Evolutionary conservation across 176 grass and related monocot species (phyloP).

Genomic region (Paspalum vaginatum): DNA sequence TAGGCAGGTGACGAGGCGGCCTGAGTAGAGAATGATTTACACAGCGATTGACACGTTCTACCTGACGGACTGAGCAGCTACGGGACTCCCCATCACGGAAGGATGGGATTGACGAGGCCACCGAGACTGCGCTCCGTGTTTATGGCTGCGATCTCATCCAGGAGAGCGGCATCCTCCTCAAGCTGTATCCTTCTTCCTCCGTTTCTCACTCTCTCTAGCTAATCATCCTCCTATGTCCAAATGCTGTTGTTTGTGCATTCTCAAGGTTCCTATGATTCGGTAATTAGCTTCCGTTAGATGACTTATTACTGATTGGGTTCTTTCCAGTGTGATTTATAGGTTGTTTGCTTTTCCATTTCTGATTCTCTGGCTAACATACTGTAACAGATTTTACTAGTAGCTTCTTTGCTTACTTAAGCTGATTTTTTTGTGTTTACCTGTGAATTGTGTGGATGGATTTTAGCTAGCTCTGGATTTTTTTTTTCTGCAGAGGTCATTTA

Average conservation of each 20-base stretch:
- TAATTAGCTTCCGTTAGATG: not conserved
- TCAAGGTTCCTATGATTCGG: slow-evolving; percentile 1
- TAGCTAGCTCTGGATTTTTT: not conserved
- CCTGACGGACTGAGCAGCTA: slow-evolving; percentile 72
- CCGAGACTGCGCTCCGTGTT: slow-evolving; percentile 61
- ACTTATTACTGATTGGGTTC: not conserved
- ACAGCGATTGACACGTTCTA: slow-evolving; percentile 88
- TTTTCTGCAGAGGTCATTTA: not conserved
- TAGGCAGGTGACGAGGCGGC: not conserved
- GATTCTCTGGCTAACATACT: not conserved
- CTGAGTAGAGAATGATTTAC: slow-evolving; percentile 67
- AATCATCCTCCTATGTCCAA: not conserved
- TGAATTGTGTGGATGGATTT: not conserved
- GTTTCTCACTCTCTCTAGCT: not conserved
- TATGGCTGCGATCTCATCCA: slow-evolving; percentile 91
- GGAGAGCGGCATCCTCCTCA: slow-evolving; percentile 79
- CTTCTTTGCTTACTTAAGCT: slow-evolving; percentile 2
- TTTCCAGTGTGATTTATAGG: not conserved
- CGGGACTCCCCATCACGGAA: slow-evolving; percentile 74
- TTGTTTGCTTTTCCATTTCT: not conserved
- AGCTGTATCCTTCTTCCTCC: slow-evolving; percentile 60
- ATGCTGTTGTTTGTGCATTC: not conserved
- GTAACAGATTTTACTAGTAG: not conserved
- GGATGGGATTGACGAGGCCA: slow-evolving; percentile 79
- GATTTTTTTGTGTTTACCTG: not conserved